Conservation (phyloP, 1,284 basidiomycete species). For the Amylostereum areolatum region DNA sequence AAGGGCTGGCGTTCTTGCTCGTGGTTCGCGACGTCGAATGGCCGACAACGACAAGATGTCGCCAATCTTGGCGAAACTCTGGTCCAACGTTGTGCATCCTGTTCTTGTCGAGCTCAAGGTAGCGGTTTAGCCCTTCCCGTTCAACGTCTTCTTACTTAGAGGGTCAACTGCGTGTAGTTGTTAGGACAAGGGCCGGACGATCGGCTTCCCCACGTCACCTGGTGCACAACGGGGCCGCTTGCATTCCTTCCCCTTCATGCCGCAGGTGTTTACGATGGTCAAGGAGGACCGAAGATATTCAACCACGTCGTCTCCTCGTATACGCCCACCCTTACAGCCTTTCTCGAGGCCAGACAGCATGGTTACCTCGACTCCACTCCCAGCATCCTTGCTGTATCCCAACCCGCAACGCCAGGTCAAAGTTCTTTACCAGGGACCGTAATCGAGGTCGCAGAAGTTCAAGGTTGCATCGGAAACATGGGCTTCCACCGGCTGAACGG, state of each 20-base stretch:
- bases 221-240: not conserved
- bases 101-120: too few relatives aligned
- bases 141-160: too few relatives aligned
- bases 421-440: not conserved
- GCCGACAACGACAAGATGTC: too few relatives aligned
- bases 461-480: not conserved
- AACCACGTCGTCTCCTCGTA: not conserved
- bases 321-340: not conserved
- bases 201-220: not conserved
- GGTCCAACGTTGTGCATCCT: too few relatives aligned
- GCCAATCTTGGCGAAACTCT: too few relatives aligned
- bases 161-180: too few relatives aligned
- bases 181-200: not conserved
- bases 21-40: too few relatives aligned
- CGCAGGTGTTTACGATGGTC: not conserved
- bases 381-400: not conserved
- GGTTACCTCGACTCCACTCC: not conserved
- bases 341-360: not conserved
- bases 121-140: too few relatives aligned
- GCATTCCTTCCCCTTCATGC: not conserved
- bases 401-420: not conserved
- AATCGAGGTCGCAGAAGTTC: not conserved
- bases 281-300: not conserved
- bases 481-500: conserved; percentile 8
- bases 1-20: too few relatives aligned